phyloP scores from a whole-genome alignment of 2,329 filamentous ascomycete genomes.

The Claviceps lovelessii region DNA sequence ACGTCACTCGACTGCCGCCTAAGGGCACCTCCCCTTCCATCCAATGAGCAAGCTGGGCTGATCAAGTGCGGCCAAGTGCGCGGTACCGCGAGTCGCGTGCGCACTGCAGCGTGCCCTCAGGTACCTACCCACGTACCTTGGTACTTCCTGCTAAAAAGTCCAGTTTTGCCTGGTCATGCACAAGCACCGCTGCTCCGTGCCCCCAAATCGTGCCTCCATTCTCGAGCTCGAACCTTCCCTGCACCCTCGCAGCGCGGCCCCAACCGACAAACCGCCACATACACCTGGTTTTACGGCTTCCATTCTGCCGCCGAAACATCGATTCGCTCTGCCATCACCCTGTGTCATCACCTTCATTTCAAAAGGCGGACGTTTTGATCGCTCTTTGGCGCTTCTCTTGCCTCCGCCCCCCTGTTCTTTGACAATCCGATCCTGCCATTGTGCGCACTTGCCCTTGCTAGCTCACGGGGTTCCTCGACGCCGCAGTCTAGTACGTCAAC shows the following conservation, averaged over 20 bases:
- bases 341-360: background rate
- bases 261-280: slow-evolving; percentile 6
- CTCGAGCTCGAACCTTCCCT: slow-evolving; percentile 18
- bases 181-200: slow-evolving; percentile 7
- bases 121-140: slow-evolving; percentile 6
- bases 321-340: slow-evolving; percentile 1
- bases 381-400: slow-evolving; percentile 4
- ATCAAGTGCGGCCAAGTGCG: background rate
- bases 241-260: slow-evolving; percentile 11
- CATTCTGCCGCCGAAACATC: slow-evolving; percentile 1
- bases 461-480: background rate
- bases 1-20: slow-evolving; percentile 11
- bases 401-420: background rate
- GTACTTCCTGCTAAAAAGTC: background rate
- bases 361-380: background rate
- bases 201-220: slow-evolving; percentile 11
- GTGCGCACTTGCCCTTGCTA: slow-evolving; percentile 4
- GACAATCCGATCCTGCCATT: slow-evolving; percentile 1
- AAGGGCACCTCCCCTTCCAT: background rate
- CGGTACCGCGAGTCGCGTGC: slow-evolving; percentile 11
- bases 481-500: slow-evolving; percentile 3
- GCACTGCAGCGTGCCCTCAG: background rate
- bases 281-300: background rate
- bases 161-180: slow-evolving; percentile 4
- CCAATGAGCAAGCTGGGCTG: slow-evolving; percentile 3